A percentile compares a stretch with the other conserved stretches of the same genome.
phyloP scores from a whole-genome alignment of 2,329 filamentous ascomycete genomes.

The Trichoderma guizhouense region DNA sequence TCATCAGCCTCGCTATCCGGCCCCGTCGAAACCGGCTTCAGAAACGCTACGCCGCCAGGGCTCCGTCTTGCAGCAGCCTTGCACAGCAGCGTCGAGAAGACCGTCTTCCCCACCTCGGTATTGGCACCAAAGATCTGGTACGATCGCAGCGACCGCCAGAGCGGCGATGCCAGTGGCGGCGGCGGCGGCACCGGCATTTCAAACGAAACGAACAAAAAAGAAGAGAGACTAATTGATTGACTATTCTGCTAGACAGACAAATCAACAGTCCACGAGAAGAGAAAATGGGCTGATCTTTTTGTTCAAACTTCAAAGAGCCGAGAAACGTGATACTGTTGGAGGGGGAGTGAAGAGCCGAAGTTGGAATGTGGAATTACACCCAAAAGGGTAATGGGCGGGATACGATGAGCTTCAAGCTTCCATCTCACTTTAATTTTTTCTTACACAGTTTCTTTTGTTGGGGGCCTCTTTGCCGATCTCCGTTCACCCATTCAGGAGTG shows the following conservation, averaged over 20 bases:
- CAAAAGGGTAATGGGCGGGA: constrained; percentile 12
- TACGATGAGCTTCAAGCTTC: background rate
- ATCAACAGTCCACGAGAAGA: background rate
- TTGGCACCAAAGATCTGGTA: constrained; percentile 82
- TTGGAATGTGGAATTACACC: background rate
- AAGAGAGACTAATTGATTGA: background rate
- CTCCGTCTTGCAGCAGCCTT: constrained; percentile 55
- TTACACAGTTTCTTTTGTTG: background rate
- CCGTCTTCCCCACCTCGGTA: constrained; percentile 81
- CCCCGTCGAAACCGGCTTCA: constrained; percentile 83
- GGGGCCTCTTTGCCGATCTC: constrained; percentile 10
- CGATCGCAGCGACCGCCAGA: constrained; percentile 66
- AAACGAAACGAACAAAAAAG: background rate
- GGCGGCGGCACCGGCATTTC: constrained; percentile 19
- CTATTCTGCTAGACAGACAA: background rate
- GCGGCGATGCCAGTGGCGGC: constrained; percentile 52
- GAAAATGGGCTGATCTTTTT: background rate
- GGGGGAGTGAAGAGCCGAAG: background rate
- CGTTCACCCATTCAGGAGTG: background rate
- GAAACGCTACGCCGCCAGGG: constrained; percentile 55
- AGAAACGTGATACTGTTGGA: background rate
- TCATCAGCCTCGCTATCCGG: constrained; percentile 67
- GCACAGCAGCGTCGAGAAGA: constrained; percentile 70
- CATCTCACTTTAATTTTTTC: background rate
- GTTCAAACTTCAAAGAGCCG: background rate